Percentiles rank a stretch among this genome's conserved stretches.
Conservation (phyloP, 2,329 filamentous ascomycete genomes). For the Mycogone perniciosa region DNA sequence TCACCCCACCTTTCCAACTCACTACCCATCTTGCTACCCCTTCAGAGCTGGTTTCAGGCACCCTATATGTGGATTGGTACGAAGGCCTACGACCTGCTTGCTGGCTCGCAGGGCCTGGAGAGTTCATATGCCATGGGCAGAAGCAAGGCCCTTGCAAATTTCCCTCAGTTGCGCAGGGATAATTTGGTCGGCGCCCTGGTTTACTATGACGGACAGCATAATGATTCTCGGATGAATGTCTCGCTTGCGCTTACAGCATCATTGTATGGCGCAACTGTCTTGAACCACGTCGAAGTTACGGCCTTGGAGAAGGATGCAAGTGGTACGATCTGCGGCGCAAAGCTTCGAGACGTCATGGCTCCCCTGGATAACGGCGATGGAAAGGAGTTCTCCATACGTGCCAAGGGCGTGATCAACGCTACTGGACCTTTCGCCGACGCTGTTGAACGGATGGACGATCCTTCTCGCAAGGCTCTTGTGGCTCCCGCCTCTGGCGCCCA, state of each 20-base stretch:
- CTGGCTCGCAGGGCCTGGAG: constrained; percentile 75
- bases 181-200: constrained; percentile 71
- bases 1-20: constrained; percentile 76
- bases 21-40: constrained; percentile 76
- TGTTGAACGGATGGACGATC: constrained; percentile 75
- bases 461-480: constrained; percentile 62
- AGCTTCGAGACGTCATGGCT: constrained; percentile 50
- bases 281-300: constrained; percentile 78
- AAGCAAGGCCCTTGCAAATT: constrained; percentile 69
- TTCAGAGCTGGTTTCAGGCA: constrained; percentile 78
- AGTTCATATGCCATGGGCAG: constrained; percentile 75
- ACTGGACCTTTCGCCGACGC: constrained; percentile 78
- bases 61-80: constrained; percentile 66
- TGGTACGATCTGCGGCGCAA: constrained; percentile 64
- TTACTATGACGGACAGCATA: constrained; percentile 83
- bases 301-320: constrained; percentile 62
- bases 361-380: constrained; percentile 52
- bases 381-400: constrained; percentile 61
- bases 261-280: constrained; percentile 71
- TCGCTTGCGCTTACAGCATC: constrained; percentile 75
- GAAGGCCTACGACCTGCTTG: constrained; percentile 76
- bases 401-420: constrained; percentile 77
- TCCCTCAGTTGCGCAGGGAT: constrained; percentile 70
- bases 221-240: constrained; percentile 83
- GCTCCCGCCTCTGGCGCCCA: constrained; percentile 79